These are phyloP conservation scores for Rhododendron williamsianum DNA, from an alignment of 148 eudicot species.

Conservation along the genomic window DNA sequence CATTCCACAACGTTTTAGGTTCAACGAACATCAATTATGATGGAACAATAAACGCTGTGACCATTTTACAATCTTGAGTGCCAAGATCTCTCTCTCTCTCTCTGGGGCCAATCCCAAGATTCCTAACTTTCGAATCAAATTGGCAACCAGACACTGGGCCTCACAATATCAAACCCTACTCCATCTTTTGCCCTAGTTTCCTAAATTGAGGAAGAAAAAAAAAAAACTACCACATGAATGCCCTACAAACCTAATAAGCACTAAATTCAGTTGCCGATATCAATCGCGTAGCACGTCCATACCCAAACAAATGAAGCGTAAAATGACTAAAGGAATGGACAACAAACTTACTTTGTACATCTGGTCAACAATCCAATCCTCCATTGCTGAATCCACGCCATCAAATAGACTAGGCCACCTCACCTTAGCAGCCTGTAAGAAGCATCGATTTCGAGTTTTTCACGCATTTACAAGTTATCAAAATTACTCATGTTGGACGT, in stretches of 20 bases:
- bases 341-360: constrained; percentile 57
- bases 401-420: constrained; percentile 80
- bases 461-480: background rate
- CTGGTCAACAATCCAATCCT: constrained; percentile 85
- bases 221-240: background rate
- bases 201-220: background rate
- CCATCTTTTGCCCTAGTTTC: background rate
- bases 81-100: background rate
- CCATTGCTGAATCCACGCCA: constrained; percentile 48
- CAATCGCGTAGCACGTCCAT: background rate
- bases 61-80: background rate
- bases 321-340: background rate
- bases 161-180: background rate
- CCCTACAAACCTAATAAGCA: background rate
- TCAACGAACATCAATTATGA: background rate
- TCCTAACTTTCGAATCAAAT: background rate
- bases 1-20: background rate
- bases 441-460: background rate
- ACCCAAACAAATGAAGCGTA: background rate
- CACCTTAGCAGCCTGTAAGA: constrained; percentile 66
- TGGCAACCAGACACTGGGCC: background rate
- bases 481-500: background rate
- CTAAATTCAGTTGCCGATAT: background rate
- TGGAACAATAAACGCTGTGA: background rate
- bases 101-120: too few species aligned